Base-by-base conservation (phyloP, 1,139 yeast species). In the Sugiyamaella xylanicola region DNA sequence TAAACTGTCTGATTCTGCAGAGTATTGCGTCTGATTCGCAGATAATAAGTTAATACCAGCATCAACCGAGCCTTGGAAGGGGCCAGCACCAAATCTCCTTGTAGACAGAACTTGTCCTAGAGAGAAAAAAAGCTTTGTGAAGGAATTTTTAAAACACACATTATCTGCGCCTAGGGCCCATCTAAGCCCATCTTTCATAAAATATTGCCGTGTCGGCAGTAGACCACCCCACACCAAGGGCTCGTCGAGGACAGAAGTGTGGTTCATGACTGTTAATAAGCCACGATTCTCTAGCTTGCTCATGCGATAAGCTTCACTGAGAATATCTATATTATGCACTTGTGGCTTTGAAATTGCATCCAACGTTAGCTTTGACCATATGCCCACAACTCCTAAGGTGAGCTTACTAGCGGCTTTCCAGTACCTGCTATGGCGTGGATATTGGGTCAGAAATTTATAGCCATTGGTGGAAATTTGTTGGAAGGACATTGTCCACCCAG, bases 131-230 rank as follows among this genome's bases (percentile, higher is more conserved):
- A 58, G 54, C 19, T 65, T 48, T 7, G 66, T 56, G 3, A 63
- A 44, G 39, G 36, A 25, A 52, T 62, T 62, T 25, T 84, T 82
- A 70, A 93, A 93, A 68, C 98, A 92, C 37, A 93, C 83, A 68
- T 93, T 92, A 56, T 87, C 84, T 7, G 99, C 98, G 0, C 96
- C 99, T 60, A 93, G 77, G 4, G 97, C 92, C 98, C 98, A 93
- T 65, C 99, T 77, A 55, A 91, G 81, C 56, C 83, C 80, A 60
- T 85, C 87, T 15, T 88, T 74, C 58, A 85, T 82, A 19, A 75
- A 72, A 62, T 83, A 86, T 63, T 81, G 83, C 49, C 83, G 56
- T 81, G 85, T 79, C 0, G 97, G 97, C 58, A 92, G 76, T 46
- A 88, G 82, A 0, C 95, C 96, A 0, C 95, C 96, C 86, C 95